Evolutionary conservation across 768 basidiomycete species (phyloP).

Genomic region (Chlorophyllum brunneum): DNA sequence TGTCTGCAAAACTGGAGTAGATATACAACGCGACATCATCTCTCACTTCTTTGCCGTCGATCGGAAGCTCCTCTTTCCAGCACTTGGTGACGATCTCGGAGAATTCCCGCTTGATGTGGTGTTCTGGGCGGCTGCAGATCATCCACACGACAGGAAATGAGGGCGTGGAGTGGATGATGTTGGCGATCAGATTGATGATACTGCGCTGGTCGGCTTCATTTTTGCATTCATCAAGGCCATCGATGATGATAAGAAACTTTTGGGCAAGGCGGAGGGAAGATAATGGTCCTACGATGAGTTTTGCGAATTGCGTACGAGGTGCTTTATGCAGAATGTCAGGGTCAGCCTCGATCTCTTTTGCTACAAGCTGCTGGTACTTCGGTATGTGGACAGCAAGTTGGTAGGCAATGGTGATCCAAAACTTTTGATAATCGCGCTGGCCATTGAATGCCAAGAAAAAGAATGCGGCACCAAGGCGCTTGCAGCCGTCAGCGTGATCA

Average conservation of each 20-base stretch:
- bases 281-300: neutral
- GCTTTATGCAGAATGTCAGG: neutral
- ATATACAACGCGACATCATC: too few species aligned
- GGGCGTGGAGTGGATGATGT: too few species aligned
- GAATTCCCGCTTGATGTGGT: neutral
- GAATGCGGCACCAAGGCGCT: slow-evolving; percentile 3
- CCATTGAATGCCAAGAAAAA: neutral
- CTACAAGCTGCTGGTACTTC: neutral
- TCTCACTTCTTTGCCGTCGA: neutral
- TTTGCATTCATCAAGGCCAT: neutral
- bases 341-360: neutral
- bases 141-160: slow-evolving; percentile 7
- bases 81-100: neutral
- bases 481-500: neutral
- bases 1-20: too few species aligned
- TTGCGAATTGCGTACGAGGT: neutral
- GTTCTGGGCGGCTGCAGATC: slow-evolving; percentile 15
- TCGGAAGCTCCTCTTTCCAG: too few species aligned
- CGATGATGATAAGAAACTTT: neutral
- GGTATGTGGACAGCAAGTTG: neutral
- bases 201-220: neutral
- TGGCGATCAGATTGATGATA: too few species aligned
- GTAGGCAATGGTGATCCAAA: too few species aligned
- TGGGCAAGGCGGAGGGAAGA: neutral
- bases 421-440: neutral